Conservation (phyloP, 768 basidiomycete genomes). For the Amanita rubescens region DNA sequence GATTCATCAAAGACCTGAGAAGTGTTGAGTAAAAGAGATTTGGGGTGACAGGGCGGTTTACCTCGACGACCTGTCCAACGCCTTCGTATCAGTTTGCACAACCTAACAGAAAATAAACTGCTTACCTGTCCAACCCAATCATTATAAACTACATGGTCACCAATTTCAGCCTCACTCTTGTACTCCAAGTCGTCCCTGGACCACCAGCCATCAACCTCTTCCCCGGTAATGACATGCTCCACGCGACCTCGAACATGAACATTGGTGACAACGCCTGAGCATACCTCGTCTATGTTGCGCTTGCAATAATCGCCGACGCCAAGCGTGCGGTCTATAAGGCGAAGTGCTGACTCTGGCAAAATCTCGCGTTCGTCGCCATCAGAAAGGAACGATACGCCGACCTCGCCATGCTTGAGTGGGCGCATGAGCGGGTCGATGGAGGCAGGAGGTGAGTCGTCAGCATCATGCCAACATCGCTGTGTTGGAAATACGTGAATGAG, state of each 20-base stretch:
- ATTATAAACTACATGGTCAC: constrained; percentile 75
- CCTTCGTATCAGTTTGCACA: constrained; percentile 4
- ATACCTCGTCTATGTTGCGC: constrained; percentile 63
- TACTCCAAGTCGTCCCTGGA: constrained; percentile 48
- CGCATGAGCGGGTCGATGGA: constrained; percentile 67
- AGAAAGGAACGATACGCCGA: constrained; percentile 67
- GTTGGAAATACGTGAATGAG: neutral
- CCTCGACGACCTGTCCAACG: constrained; percentile 61
- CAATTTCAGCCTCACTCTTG: constrained; percentile 56
- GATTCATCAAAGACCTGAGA: constrained; percentile 78
- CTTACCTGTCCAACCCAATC: constrained; percentile 89
- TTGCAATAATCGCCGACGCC: constrained; percentile 80
- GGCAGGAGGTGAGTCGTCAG: constrained; percentile 55
- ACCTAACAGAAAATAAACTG: constrained; percentile 3
- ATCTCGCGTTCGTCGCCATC: constrained; percentile 53
- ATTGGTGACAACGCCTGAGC: constrained; percentile 67
- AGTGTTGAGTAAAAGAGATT: constrained; percentile 9
- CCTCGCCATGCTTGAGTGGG: constrained; percentile 69
- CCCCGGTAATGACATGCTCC: constrained; percentile 65
- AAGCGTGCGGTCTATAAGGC: constrained; percentile 69
- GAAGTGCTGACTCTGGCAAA: constrained; percentile 58
- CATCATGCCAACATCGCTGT: constrained; percentile 87
- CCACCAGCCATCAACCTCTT: constrained; percentile 57
- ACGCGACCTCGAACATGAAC: constrained; percentile 58
- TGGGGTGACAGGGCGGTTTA: constrained; percentile 20